Conservation (phyloP, 495 filamentous ascomycete species). For the Hypoxylon subgilvum region DNA sequence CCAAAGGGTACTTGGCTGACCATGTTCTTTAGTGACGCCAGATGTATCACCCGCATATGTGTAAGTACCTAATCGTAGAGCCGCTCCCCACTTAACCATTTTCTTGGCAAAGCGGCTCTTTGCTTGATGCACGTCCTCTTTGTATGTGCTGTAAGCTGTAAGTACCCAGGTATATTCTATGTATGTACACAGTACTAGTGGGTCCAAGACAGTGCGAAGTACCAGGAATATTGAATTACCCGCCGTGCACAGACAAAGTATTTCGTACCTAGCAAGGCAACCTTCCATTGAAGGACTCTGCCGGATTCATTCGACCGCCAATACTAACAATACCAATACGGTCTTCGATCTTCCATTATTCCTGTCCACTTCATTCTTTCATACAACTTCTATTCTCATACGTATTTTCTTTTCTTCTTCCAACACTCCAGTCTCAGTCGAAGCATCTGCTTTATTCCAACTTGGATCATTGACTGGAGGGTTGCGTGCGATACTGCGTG, state of each 20-base stretch:
- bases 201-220: too few relatives aligned
- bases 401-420: background rate
- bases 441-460: too few relatives aligned
- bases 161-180: constrained; percentile 2
- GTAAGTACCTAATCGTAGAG: too few relatives aligned
- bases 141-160: background rate
- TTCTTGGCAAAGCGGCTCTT: constrained; percentile 26
- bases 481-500: constrained; percentile 3
- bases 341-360: constrained; percentile 22
- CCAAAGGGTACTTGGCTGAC: constrained; percentile 10
- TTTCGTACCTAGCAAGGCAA: too few relatives aligned
- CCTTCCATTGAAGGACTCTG: too few relatives aligned
- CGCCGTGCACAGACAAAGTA: too few relatives aligned
- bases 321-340: too few relatives aligned
- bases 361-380: constrained; percentile 10
- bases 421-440: background rate
- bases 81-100: constrained; percentile 6
- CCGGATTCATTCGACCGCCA: too few relatives aligned
- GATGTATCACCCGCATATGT: too few relatives aligned
- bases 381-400: background rate
- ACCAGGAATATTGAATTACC: too few relatives aligned
- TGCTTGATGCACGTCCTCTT: background rate
- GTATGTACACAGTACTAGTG: background rate
- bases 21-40: constrained; percentile 26
- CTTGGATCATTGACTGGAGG: background rate